Evolutionary conservation across 352 stramenopile species (phyloP), one percentile per base, ranked within the genome.

Genomic region (Globisporangium iwayamae): DNA sequence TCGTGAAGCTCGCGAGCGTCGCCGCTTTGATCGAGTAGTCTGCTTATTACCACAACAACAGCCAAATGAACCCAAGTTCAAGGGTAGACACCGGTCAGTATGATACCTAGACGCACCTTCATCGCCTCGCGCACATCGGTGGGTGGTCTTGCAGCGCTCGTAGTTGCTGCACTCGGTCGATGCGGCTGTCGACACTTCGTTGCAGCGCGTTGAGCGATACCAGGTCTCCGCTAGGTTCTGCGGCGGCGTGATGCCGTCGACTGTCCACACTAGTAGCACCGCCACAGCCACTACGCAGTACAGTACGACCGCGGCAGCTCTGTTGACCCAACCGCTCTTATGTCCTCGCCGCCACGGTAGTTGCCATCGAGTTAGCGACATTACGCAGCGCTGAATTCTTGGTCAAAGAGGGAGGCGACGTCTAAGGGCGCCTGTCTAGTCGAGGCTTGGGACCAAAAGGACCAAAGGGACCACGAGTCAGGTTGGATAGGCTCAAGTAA

Each of bases 81-180:
- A 25, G 32, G 28, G 5, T 4, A 30, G 52, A 11, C 11, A 25
- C 22, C 22, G 20, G 2, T 13, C 11, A 18, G 11, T 34, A 43
- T 43, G 38, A 10, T 7, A 1, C 22, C 11, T 67, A 50, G 63
- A 72, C 66, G 20, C 10, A 89, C 79, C 83, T 83, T 94, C 83
- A 28, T 91, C 81, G 3, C 85, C 96, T 41, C 90, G 81, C 47
- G 88, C 87, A 65, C 96, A 99, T 25, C 94, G 82, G 69, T 98
- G 89, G 1, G 94, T 98, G 22, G 79, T 79, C 80, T 98, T 98
- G 73, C 96, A 99, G 25, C 94, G 89, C 70, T 98, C 91, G 65
- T 99, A 98, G 36, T 78, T 73, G 13, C 34, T 56, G 58, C 86
- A 94, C 1, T 60, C 54, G 38, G 63, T 46, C 7, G 75, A 69